Base-by-base conservation (phyloP, 352 stramenopile species). In the Pythium rishiriense region DNA sequence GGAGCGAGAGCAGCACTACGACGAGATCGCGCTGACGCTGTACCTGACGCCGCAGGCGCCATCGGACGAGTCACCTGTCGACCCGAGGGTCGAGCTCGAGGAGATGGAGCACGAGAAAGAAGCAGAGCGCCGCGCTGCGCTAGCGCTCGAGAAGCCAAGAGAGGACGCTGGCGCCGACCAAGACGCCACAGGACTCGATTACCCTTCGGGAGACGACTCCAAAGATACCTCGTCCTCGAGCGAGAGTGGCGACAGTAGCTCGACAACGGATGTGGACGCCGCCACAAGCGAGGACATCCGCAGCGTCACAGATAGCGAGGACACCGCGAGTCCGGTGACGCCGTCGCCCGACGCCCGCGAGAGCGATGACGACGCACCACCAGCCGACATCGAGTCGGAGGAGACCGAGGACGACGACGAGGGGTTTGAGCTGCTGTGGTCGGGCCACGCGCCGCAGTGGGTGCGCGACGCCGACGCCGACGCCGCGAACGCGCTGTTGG, bases 81-180 rank as follows among this genome's bases (percentile, higher is more conserved):
- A 90, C 53, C 79, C 77, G 5, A 85, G 84, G 73, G 76, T 81
- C 33, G 77, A 86, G 47, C 64, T 90, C 9, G 85, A 70, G 45
- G 77, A 79, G 60, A 76, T 90, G 69, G 81, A 85, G 62, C 55
- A 43, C 7, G 47, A 48, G 22, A n/a, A n/a, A n/a, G 47, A 46
- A 28, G 3, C 11, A 8, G 48, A 54, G 28, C 39, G 42, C 4
- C 31, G 41, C 19, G 56, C 43, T 4, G 35, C 28, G 22, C 26
- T 15, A 12, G 31, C 12, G 29, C 6, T 15, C 21, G 25, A 29
- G n/a, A 15, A 42, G 45, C 6, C 17, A 8, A 14, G 21, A 58
- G 51, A 19, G 47, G 29, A 39, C 10, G 17, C 17, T 9, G 33
- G 17, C 33, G 33, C 17, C 10, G 33, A 39, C 10, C 14, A 43